Conservation (phyloP, 768 basidiomycete genomes). For the Paxillus rubicundulus region DNA sequence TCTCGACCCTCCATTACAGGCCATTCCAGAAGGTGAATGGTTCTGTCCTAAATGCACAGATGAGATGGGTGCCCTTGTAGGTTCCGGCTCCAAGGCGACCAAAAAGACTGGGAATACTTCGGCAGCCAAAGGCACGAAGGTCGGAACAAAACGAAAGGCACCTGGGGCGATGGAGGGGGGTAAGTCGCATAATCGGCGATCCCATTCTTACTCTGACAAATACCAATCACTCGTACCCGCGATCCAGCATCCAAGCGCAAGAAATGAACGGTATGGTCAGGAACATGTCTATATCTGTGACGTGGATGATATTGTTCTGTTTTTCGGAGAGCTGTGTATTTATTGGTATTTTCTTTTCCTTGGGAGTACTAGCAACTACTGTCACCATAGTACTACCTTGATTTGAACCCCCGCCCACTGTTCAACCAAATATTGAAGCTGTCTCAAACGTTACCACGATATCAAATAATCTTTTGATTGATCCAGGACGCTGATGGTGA, state of each 20-base stretch:
- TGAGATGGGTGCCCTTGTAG: slow-evolving; percentile 49
- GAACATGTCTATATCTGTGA: background rate
- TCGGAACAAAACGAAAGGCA: slow-evolving; percentile 47
- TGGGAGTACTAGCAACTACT: background rate
- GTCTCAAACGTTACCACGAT: too few species aligned
- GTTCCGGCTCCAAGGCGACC: slow-evolving; percentile 10
- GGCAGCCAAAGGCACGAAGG: slow-evolving; percentile 19
- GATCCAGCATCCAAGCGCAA: slow-evolving; percentile 38
- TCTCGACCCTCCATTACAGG: slow-evolving; percentile 70
- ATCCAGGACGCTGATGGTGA: too few species aligned
- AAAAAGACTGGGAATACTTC: slow-evolving; percentile 14
- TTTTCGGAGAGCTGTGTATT: slow-evolving; percentile 12
- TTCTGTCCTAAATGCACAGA: slow-evolving; percentile 77
- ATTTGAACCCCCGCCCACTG: background rate
- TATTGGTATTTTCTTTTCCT: slow-evolving; percentile 24
- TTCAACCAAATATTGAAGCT: too few species aligned
- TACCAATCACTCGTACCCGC: background rate
- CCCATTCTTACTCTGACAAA: background rate
- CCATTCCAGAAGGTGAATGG: slow-evolving; percentile 88
- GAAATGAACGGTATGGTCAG: slow-evolving; percentile 25
- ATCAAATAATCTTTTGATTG: too few species aligned
- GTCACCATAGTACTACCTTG: background rate
- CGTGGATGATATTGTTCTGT: background rate
- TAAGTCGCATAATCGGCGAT: slow-evolving; percentile 22
- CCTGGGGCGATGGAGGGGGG: slow-evolving; percentile 36